Evolutionary conservation across 306 rosid species (phyloP).

Genomic region (Ochetophila trinervis): DNA sequence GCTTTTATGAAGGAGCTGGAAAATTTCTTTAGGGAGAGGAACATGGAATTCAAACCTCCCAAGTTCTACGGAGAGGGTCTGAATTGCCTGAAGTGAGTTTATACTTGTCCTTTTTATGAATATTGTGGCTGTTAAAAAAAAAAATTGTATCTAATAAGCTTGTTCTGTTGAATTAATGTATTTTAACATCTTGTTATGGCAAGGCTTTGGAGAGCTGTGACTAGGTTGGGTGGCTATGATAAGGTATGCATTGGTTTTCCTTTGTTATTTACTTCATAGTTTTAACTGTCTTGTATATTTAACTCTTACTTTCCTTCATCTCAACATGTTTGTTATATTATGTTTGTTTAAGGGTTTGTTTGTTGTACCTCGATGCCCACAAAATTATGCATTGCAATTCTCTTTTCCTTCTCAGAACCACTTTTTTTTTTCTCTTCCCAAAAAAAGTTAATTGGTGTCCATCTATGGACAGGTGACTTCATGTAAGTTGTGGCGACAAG

Average conservation of each 20-base stretch:
- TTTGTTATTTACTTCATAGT: background rate
- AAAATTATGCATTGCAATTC: too few species aligned
- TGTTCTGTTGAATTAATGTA: slow-evolving; percentile 33
- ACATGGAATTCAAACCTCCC: slow-evolving; percentile 92
- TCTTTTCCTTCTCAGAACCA: slow-evolving; percentile 16
- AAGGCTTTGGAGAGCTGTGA: slow-evolving; percentile 97
- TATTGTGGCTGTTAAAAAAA: slow-evolving; percentile 7
- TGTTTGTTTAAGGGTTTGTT: too few species aligned
- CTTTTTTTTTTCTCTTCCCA: slow-evolving; percentile 22
- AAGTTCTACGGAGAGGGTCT: slow-evolving; percentile 95
- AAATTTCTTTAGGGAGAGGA: slow-evolving; percentile 79
- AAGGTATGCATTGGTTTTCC: slow-evolving; percentile 49
- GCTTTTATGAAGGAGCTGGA: slow-evolving; percentile 88
- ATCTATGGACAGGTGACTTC: slow-evolving; percentile 75
- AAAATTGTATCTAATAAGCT: background rate
- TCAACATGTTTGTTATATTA: too few species aligned
- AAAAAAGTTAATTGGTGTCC: slow-evolving; percentile 26
- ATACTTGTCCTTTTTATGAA: slow-evolving; percentile 13
- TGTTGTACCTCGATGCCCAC: too few species aligned
- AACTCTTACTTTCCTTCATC: too few species aligned
- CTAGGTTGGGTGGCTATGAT: slow-evolving; percentile 96
- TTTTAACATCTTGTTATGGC: slow-evolving; percentile 24
- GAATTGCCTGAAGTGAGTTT: slow-evolving; percentile 91
- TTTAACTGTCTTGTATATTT: too few species aligned
- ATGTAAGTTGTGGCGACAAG: slow-evolving; percentile 96